phyloP scores from a whole-genome alignment of 1,139 yeast species.

The Magnusiomyces paraingens region DNA sequence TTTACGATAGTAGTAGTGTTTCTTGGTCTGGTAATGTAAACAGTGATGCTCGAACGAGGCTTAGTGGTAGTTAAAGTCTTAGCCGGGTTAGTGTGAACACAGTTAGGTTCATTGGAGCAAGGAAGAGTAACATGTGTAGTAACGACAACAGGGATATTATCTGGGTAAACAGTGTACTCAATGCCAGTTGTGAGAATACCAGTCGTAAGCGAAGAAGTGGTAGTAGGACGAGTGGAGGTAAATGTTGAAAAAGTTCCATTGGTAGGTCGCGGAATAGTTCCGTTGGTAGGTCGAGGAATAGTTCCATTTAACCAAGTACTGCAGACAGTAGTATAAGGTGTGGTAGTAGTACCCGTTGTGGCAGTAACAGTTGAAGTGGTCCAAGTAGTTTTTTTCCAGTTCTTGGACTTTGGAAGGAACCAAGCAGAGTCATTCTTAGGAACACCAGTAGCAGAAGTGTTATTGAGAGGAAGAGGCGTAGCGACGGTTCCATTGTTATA shows the following conservation, averaged over 20 bases:
- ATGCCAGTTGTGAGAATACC: background rate
- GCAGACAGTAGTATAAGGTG: background rate
- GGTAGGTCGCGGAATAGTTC: background rate
- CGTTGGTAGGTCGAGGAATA: background rate
- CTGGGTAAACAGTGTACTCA: background rate
- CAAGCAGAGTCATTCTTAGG: background rate
- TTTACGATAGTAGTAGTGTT: background rate
- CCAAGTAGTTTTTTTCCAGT: background rate
- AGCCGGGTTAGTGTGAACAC: background rate
- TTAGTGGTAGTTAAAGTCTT: background rate
- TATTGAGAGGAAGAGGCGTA: background rate
- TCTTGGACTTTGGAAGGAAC: background rate
- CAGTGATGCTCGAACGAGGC: background rate
- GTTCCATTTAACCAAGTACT: background rate
- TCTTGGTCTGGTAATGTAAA: background rate
- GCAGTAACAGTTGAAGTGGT: background rate
- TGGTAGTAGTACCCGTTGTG: background rate
- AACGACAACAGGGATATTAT: background rate
- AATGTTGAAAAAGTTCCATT: background rate
- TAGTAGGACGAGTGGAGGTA: background rate
- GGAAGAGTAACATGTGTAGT: slow-evolving; percentile 1
- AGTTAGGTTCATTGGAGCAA: background rate
- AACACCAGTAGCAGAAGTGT: background rate
- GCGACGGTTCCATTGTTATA: background rate
- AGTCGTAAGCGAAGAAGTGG: background rate